Evolutionary conservation across 2,329 filamentous ascomycete species (phyloP), one percentile per base, ranked within the genome.

Genomic region (Paecilomyces niveus): DNA sequence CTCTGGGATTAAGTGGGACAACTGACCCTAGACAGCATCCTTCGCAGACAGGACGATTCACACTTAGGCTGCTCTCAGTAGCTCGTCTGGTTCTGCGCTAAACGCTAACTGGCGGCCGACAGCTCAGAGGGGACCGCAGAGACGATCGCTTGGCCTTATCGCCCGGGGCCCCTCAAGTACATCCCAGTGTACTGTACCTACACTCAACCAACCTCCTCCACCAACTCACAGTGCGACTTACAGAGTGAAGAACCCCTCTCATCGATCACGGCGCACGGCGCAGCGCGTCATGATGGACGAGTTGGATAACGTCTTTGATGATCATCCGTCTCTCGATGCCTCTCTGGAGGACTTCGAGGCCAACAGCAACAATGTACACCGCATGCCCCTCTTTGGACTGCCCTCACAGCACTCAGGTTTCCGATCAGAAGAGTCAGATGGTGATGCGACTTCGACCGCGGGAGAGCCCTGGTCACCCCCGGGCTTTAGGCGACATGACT

Each of bases 401-500:
- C 81, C 82, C 15, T 85, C 82, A 54, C 82, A 84, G 63, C 84
- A 86, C 70, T 88, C 85, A 45, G 85, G 82, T 67, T 87, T 88
- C 76, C 81, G 83, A 64, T 86, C 79, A 15, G 76, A 76, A 55
- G 75, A 78, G 35, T 77, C 81, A 54, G 80, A 54, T 31, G 54
- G 39, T 32, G 57, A 54, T 39, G 75, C 74, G 29, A 68, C 69
- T 39, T 63, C 63, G 3, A 61, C 67, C 33, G 73, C 74, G 26
- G 71, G 69, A 57, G 80, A 81, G 54, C 83, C 83, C 32, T 88
- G 85, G 84, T 86, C 84, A 56, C 86, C 86, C 49, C 86, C 86
- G 1, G 85, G 85, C 11, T 86, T 85, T 79, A 79, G 83, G 60
- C 69, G 72, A 29, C 68, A 69, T 58, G 75, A 76, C 63, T 81